A percentile compares a stretch with the other conserved stretches of the same genome.
Evolutionary conservation across 2,329 filamentous ascomycete genomes (phyloP).

Genomic region (Venturia pyrina): DNA sequence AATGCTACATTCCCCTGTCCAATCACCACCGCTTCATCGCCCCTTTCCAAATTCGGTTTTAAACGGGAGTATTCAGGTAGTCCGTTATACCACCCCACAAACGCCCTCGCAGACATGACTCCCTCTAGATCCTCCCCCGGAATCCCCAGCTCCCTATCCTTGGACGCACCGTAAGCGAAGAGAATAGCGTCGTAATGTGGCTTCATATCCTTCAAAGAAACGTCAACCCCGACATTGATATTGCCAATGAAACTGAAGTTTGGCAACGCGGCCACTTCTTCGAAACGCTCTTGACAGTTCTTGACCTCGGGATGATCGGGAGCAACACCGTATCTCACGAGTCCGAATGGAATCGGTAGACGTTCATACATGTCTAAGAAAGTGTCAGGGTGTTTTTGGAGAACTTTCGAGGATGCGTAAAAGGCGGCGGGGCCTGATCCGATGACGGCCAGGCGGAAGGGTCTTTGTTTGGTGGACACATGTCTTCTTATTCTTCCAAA

Average conservation of each 20-base stretch:
- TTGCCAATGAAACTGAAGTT: conserved; percentile 91
- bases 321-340: conserved; percentile 92
- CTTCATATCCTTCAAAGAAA: conserved; percentile 60
- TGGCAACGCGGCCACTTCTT: conserved; percentile 71
- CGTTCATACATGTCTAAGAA: conserved; percentile 94
- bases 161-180: conserved; percentile 84
- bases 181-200: conserved; percentile 86
- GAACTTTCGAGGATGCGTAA: conserved; percentile 80
- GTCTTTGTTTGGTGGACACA: conserved; percentile 21
- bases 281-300: conserved; percentile 92
- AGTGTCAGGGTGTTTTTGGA: conserved; percentile 58
- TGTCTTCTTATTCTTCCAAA: not conserved
- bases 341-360: conserved; percentile 81
- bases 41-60: conserved; percentile 55
- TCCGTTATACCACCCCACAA: conserved; percentile 98
- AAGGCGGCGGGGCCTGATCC: conserved; percentile 94
- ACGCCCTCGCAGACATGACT: conserved; percentile 79
- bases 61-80: conserved; percentile 70
- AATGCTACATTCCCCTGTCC: conserved; percentile 95
- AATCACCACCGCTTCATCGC: conserved; percentile 62
- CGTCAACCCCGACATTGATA: conserved; percentile 59
- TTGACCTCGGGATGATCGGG: conserved; percentile 98
- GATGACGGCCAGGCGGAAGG: conserved; percentile 74
- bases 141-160: conserved; percentile 69
- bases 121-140: conserved; percentile 69